Conservation (phyloP, 2,329 filamentous ascomycete genomes). For the Penicillium sp. region DNA sequence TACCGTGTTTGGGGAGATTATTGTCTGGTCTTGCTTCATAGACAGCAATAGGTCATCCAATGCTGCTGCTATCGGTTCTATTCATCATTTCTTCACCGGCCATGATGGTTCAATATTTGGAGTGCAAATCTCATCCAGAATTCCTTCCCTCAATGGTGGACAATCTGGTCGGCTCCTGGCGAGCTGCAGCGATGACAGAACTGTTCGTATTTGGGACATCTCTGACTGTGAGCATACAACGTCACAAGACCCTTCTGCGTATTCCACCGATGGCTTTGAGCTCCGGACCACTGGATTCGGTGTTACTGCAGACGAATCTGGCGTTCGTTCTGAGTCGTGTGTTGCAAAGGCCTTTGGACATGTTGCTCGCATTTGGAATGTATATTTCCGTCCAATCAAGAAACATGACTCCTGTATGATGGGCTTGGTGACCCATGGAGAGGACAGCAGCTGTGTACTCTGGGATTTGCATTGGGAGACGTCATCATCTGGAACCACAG, state of each 20-base stretch:
- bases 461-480: constrained; percentile 60
- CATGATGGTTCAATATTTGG: constrained; percentile 96
- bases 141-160: constrained; percentile 41
- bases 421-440: constrained; percentile 72
- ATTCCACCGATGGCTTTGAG: constrained; percentile 37
- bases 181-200: constrained; percentile 93
- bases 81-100: constrained; percentile 58
- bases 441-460: constrained; percentile 72
- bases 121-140: constrained; percentile 67
- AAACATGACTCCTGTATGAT: constrained; percentile 33
- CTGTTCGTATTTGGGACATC: constrained; percentile 83
- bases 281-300: constrained; percentile 64
- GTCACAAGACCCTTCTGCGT: constrained; percentile 33
- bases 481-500: constrained; percentile 9
- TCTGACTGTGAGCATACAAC: constrained; percentile 49
- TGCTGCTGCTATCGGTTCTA: constrained; percentile 33
- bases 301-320: constrained; percentile 30
- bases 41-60: constrained; percentile 9
- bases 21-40: constrained; percentile 74
- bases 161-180: constrained; percentile 63
- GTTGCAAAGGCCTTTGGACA: constrained; percentile 81
- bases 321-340: constrained; percentile 45
- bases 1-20: constrained; percentile 90
- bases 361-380: constrained; percentile 82
- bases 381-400: constrained; percentile 59